A percentile compares a stretch with the other conserved stretches of the same genome.
phyloP scores from a whole-genome alignment of 2,329 filamentous ascomycete species.

The Trichoderma semiorbis region DNA sequence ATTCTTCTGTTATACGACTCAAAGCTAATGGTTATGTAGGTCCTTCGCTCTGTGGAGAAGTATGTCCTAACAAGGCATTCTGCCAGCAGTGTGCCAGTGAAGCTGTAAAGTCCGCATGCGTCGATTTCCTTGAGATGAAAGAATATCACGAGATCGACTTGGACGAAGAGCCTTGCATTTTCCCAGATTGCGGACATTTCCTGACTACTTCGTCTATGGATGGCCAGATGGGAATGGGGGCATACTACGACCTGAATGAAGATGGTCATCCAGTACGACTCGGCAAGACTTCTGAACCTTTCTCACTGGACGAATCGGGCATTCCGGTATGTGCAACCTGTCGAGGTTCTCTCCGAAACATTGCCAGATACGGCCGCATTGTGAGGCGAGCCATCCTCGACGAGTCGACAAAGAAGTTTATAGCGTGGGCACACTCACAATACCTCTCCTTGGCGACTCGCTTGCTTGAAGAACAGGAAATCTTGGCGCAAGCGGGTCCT shows the following conservation, averaged over 20 bases:
- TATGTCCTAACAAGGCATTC: conserved; percentile 48
- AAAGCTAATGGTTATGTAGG: conserved; percentile 20
- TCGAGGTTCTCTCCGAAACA: conserved; percentile 53
- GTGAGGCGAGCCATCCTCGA: conserved; percentile 59
- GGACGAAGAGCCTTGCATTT: conserved; percentile 57
- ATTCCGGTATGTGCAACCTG: conserved; percentile 58
- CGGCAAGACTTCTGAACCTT: conserved; percentile 40
- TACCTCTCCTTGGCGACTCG: conserved; percentile 14
- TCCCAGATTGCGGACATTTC: conserved; percentile 62
- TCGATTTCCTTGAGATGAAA: conserved; percentile 55
- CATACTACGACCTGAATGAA: conserved; percentile 44
- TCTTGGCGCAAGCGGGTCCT: background rate
- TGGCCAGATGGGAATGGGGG: conserved; percentile 52
- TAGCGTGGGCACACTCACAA: conserved; percentile 47
- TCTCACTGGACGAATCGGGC: conserved; percentile 42
- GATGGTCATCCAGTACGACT: conserved; percentile 34
- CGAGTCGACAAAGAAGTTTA: conserved; percentile 62
- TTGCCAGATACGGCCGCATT: conserved; percentile 60
- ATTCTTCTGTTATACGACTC: background rate
- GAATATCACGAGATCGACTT: conserved; percentile 57
- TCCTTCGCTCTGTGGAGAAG: conserved; percentile 62
- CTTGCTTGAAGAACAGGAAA: conserved; percentile 18
- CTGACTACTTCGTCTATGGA: conserved; percentile 60
- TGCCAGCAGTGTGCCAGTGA: conserved; percentile 55
- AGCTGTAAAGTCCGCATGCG: conserved; percentile 43